Percentiles rank a stretch among this genome's conserved stretches.
Evolutionary conservation across 768 basidiomycete genomes (phyloP).

Genomic region (Inosperma sp.): DNA sequence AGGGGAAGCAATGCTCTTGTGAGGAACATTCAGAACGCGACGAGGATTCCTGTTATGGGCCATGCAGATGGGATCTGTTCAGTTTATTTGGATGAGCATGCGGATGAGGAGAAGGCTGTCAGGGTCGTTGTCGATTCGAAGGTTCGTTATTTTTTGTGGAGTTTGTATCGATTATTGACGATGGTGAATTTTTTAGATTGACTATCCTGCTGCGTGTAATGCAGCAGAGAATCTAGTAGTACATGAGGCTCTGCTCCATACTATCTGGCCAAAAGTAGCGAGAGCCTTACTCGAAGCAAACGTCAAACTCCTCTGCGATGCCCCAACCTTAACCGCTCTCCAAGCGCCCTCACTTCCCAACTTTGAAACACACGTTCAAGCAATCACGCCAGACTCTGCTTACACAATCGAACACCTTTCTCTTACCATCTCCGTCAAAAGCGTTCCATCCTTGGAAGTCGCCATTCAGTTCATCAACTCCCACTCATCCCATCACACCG

Average conservation of each 20-base stretch:
- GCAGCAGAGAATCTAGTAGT: slow-evolving; percentile 85
- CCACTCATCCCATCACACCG: slow-evolving; percentile 95
- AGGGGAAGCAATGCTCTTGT: slow-evolving; percentile 92
- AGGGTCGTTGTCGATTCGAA: slow-evolving; percentile 88
- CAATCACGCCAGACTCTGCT: slow-evolving; percentile 53
- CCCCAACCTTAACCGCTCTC: slow-evolving; percentile 55
- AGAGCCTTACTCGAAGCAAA: slow-evolving; percentile 58
- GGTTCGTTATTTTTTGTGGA: slow-evolving; percentile 39
- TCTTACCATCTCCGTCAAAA: slow-evolving; percentile 75
- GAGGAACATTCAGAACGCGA: slow-evolving; percentile 79
- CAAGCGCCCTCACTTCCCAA: slow-evolving; percentile 34
- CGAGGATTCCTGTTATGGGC: slow-evolving; percentile 96
- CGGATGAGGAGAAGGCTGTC: slow-evolving; percentile 73
- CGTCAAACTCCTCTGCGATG: slow-evolving; percentile 81
- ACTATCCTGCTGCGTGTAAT: slow-evolving; percentile 97
- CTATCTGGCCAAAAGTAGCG: slow-evolving; percentile 81
- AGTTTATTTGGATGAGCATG: slow-evolving; percentile 82
- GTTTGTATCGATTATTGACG: not conserved
- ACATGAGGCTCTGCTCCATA: slow-evolving; percentile 65
- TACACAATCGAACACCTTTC: slow-evolving; percentile 89
- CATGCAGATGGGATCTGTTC: slow-evolving; percentile 96
- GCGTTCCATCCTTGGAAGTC: slow-evolving; percentile 61
- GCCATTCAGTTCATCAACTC: slow-evolving; percentile 89
- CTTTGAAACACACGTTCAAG: slow-evolving; percentile 43
- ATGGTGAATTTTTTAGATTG: slow-evolving; percentile 48